Percentiles rank a stretch among this genome's conserved stretches.
Evolutionary conservation across 2,329 filamentous ascomycete species (phyloP).

Genomic region (Arthrocladium fulminans): DNA sequence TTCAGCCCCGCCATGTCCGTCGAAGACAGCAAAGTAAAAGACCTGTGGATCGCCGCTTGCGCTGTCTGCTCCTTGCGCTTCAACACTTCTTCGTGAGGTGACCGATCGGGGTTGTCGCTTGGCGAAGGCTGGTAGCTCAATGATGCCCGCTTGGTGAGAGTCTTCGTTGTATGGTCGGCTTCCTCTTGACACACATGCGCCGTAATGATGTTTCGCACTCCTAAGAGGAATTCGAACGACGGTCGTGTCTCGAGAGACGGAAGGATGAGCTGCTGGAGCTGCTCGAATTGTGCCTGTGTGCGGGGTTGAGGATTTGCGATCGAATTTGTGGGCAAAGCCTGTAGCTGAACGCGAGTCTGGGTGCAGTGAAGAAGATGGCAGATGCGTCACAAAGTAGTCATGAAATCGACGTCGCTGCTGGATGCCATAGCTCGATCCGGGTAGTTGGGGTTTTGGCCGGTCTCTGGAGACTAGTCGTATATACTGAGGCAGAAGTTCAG

Average conservation of each 20-base stretch:
- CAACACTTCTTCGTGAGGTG: constrained; percentile 29
- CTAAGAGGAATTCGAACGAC: constrained; percentile 90
- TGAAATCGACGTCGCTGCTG: constrained; percentile 55
- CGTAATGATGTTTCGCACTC: constrained; percentile 94
- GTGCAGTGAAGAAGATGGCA: constrained; percentile 85
- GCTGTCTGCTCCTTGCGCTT: constrained; percentile 54
- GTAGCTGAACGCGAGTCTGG: constrained; percentile 62
- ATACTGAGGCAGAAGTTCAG: constrained; percentile 31
- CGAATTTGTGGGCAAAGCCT: constrained; percentile 73
- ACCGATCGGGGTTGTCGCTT: constrained; percentile 64
- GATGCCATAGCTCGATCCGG: not conserved
- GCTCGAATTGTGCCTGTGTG: constrained; percentile 51
- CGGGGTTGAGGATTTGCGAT: constrained; percentile 72
- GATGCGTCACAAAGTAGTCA: constrained; percentile 94
- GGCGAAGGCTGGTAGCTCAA: constrained; percentile 87
- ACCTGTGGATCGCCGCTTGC: constrained; percentile 85
- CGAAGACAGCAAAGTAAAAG: constrained; percentile 95
- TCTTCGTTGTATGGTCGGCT: constrained; percentile 88
- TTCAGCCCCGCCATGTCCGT: constrained; percentile 84
- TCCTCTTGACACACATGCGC: constrained; percentile 67
- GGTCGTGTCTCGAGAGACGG: constrained; percentile 65
- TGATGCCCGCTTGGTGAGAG: constrained; percentile 84
- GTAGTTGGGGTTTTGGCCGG: constrained; percentile 1
- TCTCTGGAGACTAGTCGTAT: constrained; percentile 19
- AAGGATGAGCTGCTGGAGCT: constrained; percentile 50